A percentile compares a stretch with the other conserved stretches of the same genome.
phyloP scores from a whole-genome alignment of 495 filamentous ascomycete species.

The Penicillium steckii region DNA sequence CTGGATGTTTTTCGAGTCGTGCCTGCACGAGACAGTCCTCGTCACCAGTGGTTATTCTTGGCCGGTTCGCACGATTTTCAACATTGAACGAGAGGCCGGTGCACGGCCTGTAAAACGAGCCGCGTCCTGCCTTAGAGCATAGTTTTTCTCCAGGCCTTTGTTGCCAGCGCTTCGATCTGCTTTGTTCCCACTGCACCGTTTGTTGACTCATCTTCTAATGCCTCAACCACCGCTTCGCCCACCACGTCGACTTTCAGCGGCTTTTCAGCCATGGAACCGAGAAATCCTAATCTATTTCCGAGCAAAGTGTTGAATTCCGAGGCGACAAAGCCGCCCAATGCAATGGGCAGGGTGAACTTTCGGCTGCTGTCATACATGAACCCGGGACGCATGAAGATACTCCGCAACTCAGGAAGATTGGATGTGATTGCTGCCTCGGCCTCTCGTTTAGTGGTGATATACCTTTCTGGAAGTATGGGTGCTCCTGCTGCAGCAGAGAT shows the following conservation, averaged over 20 bases:
- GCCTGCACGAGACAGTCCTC: not conserved
- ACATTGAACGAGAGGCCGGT: not conserved
- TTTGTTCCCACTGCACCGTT: slow-evolving; percentile 67
- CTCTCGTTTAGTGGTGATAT: slow-evolving; percentile 89
- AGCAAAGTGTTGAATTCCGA: slow-evolving; percentile 69
- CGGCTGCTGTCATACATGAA: slow-evolving; percentile 87
- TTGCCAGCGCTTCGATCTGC: slow-evolving; percentile 70
- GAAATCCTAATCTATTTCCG: slow-evolving; percentile 66
- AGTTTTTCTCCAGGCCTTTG: slow-evolving; percentile 72
- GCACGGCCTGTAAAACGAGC: not conserved
- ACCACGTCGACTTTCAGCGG: slow-evolving; percentile 84
- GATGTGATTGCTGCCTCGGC: slow-evolving; percentile 77
- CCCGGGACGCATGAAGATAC: slow-evolving; percentile 78
- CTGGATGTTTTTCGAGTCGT: slow-evolving; percentile 9
- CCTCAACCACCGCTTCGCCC: slow-evolving; percentile 80
- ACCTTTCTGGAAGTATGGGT: slow-evolving; percentile 76
- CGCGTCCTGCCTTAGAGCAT: slow-evolving; percentile 60
- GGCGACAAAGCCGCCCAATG: slow-evolving; percentile 65
- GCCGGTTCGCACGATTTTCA: not conserved
- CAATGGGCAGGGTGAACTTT: slow-evolving; percentile 80
- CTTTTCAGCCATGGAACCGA: slow-evolving; percentile 80
- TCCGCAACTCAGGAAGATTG: slow-evolving; percentile 70
- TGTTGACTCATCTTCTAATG: slow-evolving; percentile 64
- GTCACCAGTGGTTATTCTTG: slow-evolving; percentile 2
- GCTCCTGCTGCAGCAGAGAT: slow-evolving; percentile 86